These are phyloP conservation scores for Verbascum thapsus DNA, from an alignment of 257 asterid genomes.

Conservation along the genomic window DNA sequence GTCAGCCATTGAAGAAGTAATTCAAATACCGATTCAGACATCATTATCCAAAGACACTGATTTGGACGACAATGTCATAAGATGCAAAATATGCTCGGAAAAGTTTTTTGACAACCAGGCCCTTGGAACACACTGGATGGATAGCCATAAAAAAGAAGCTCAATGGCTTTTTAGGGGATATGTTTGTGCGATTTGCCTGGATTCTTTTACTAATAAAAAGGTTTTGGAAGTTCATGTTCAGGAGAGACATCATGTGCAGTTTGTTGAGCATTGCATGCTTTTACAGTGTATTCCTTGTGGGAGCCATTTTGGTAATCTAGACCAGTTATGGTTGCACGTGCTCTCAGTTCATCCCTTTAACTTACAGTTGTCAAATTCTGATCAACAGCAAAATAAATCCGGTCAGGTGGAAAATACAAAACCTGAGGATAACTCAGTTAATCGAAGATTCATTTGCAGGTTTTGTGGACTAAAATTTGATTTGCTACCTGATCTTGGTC, in stretches of 20 bases:
- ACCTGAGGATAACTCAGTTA: slow-evolving; percentile 48
- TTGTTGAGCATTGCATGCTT: slow-evolving; percentile 95
- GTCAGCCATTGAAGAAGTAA: slow-evolving; percentile 44
- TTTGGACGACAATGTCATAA: slow-evolving; percentile 49
- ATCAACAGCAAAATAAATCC: slow-evolving; percentile 42
- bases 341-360: slow-evolving; percentile 62
- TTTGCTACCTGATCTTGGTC: slow-evolving; percentile 98
- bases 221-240: slow-evolving; percentile 89
- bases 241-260: slow-evolving; percentile 88
- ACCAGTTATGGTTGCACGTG: slow-evolving; percentile 89
- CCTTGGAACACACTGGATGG: slow-evolving; percentile 85
- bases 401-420: slow-evolving; percentile 36
- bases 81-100: slow-evolving; percentile 82
- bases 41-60: slow-evolving; percentile 40
- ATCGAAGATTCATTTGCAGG: slow-evolving; percentile 72
- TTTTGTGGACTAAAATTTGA: slow-evolving; percentile 96
- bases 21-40: slow-evolving; percentile 35
- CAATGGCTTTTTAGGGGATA: slow-evolving; percentile 98
- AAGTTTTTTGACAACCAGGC: slow-evolving; percentile 60
- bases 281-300: slow-evolving; percentile 92
- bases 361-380: slow-evolving; percentile 52
- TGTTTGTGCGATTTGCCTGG: slow-evolving; percentile 94
- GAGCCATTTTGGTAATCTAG: slow-evolving; percentile 82
- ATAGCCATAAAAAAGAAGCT: slow-evolving; percentile 86
- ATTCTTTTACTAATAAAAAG: slow-evolving; percentile 90